Evolutionary conservation across 169 alveolate species (phyloP).

Genomic region (Eimeria tenella): DNA sequence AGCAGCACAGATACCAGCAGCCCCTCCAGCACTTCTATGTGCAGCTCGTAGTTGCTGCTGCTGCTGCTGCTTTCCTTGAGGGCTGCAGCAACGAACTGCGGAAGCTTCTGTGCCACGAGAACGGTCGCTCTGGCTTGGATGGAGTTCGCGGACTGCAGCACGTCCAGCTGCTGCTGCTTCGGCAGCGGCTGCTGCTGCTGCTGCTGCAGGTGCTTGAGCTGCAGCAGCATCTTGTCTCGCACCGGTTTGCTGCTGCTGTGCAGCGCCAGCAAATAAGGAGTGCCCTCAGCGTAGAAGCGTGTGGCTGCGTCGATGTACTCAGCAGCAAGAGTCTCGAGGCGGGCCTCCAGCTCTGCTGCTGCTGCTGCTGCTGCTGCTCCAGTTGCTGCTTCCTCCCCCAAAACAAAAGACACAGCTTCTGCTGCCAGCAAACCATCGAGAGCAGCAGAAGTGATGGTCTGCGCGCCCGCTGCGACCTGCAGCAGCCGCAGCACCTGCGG

Average conservation of each 20-base stretch:
- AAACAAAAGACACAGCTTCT: constrained; percentile 26
- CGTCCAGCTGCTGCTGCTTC: constrained; percentile 16
- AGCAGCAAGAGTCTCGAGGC: not conserved
- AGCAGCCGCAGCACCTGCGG: constrained; percentile 56
- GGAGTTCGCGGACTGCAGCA: not conserved
- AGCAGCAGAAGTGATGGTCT: constrained; percentile 23
- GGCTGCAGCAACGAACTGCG: not conserved
- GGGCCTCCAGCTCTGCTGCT: not conserved
- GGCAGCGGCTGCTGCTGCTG: constrained; percentile 40
- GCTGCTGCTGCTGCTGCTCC: constrained; percentile 27
- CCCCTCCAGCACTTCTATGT: constrained; percentile 10
- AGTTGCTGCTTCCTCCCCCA: not conserved
- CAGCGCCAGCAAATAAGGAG: not conserved
- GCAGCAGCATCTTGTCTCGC: constrained; percentile 11
- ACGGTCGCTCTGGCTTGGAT: not conserved
- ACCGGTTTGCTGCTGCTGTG: not conserved
- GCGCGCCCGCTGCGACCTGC: constrained; percentile 26
- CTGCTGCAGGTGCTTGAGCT: not conserved
- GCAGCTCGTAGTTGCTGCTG: constrained; percentile 19
- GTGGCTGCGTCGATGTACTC: constrained; percentile 5
- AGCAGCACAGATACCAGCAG: not conserved
- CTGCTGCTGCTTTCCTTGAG: constrained; percentile 33
- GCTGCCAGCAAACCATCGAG: not conserved
- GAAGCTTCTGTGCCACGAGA: not conserved
- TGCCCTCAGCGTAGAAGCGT: constrained; percentile 21